Conservation (phyloP, 441 rosid species). For the Breynia disticha region DNA sequence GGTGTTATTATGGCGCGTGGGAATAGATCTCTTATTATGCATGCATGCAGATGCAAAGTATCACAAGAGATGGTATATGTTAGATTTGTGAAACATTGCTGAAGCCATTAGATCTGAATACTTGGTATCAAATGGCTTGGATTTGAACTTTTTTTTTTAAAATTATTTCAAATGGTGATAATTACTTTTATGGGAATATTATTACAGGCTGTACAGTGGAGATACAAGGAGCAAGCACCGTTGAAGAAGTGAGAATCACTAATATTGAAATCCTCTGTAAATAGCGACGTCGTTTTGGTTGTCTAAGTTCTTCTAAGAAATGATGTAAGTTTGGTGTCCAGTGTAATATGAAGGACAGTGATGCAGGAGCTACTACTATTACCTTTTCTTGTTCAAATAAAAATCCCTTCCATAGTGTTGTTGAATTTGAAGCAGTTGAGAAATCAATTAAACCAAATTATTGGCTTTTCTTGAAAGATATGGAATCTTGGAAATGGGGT, state of each 20-base stretch:
- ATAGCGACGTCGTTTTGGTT: slow-evolving; percentile 13
- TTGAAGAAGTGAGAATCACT: too few species aligned
- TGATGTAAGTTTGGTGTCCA: too few species aligned
- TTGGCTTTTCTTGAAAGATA: too few species aligned
- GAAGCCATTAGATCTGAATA: slow-evolving; percentile 8
- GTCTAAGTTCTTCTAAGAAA: not conserved
- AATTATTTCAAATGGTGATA: not conserved
- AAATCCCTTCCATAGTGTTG: too few species aligned
- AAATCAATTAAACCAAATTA: too few species aligned
- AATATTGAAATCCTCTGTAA: slow-evolving; percentile 12
- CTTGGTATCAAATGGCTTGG: slow-evolving; percentile 6
- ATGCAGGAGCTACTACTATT: too few species aligned
- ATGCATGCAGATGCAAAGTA: slow-evolving; percentile 9
- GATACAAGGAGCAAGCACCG: slow-evolving; percentile 78
- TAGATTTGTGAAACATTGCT: not conserved
- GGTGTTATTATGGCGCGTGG: slow-evolving; percentile 43
- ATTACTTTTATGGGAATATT: slow-evolving; percentile 1
- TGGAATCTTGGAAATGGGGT: too few species aligned
- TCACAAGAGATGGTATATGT: slow-evolving; percentile 3
- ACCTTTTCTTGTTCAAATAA: too few species aligned
- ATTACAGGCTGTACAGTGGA: slow-evolving; percentile 73
- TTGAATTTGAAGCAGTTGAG: too few species aligned
- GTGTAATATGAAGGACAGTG: too few species aligned
- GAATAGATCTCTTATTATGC: slow-evolving; percentile 22
- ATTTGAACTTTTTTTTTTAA: not conserved